Base-by-base conservation (phyloP, 1,284 basidiomycete species). In the Rhodotorula sp. region DNA sequence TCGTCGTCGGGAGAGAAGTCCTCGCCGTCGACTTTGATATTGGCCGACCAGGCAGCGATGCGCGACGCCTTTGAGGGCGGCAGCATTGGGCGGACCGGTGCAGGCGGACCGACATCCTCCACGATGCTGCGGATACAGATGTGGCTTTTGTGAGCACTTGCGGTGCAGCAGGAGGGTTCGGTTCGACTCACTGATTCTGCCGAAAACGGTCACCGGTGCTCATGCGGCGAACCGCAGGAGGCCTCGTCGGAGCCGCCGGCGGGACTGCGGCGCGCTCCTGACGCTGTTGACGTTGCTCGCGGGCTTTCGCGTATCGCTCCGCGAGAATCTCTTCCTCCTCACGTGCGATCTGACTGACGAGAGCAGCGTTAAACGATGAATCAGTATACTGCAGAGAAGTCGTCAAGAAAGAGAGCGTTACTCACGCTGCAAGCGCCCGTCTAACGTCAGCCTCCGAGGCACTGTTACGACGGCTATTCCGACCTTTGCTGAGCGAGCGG, bases 21-120 rank as follows among this genome's bases (percentile, higher is more conserved):
- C 18, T 55, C 57, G 48, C 56, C 58, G 22, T 24, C 37, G 22
- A 30, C 46, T 2, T 58, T 54, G 30, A 69, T 60, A 18, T 37
- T 22, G 26, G 48, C 55, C 6, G 68, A 65, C 68, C 68, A 69
- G 20, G 68, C 68, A 12, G 63, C 68, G 49, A 69, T 69, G 42
- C 63, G 63, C 2, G 63, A 65, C 17, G 68, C 68, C 54, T 69
- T 69, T 24, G 63, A 48, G 4, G 60, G 56, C 17, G 64, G 59
- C 26, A 69, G 56, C 20, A 60, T 33, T 6, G 68, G 68, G 24
- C 64, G 64, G 8, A 29, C n/a, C 8, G 30, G 56, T 8, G 18
- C 44, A 8, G 54, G 20, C 3, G 62, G 53, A 4, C 24, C 45
- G 30, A 24, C 20, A 12, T 6, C 30, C 29, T 42, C 8, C 46